Evolutionary conservation across 2,329 filamentous ascomycete genomes (phyloP), one percentile per base, ranked within the genome.

Genomic region (Pestalotiopsis sp.): DNA sequence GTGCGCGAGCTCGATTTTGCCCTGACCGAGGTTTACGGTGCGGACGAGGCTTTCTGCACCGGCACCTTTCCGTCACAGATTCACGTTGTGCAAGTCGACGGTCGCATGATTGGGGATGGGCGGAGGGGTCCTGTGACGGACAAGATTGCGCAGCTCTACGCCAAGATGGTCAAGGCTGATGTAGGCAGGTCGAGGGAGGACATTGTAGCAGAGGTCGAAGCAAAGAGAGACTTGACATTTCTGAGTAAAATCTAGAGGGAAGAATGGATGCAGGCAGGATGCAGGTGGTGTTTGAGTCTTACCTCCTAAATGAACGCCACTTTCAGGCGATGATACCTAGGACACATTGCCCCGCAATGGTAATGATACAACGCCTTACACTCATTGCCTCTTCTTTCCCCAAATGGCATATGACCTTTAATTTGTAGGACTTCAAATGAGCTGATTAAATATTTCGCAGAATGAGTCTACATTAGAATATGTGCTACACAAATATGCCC

Each of bases 41-140:
- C 76, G 2, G 76, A 78, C 20, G 76, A 77, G 65, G 75, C 75
- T 1, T 78, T 78, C 57, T 76, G 73, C 65, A 77, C 76, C 0
- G 76, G 76, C 1, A 78, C 76, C 0, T 78, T 78, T 39, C 74
- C 77, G 4, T 72, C 70, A 0, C 75, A 77, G 68, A 70, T 77
- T 9, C 75, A 76, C 39, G 75, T 76, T 9, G 70, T 70, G 0
- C 71, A 76, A 57, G 70, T 77, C 1, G 75, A 77, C 57, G 73
- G 73, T 0, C 64, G 74, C 3, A 27, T 62, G 20, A 75, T 76
- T 63, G 73, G 74, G 2, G 70, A 76, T 23, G 75, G 75, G 4
- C 68, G 73, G 38, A 66, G 71, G n/a, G 75, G 75, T 2, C 27
- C 65, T 2, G 14, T 76, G 9, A 76, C 74, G 0, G 73, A 74